phyloP scores from a whole-genome alignment of 495 filamentous ascomycete species.

The Hyaloscypha bicolor region DNA sequence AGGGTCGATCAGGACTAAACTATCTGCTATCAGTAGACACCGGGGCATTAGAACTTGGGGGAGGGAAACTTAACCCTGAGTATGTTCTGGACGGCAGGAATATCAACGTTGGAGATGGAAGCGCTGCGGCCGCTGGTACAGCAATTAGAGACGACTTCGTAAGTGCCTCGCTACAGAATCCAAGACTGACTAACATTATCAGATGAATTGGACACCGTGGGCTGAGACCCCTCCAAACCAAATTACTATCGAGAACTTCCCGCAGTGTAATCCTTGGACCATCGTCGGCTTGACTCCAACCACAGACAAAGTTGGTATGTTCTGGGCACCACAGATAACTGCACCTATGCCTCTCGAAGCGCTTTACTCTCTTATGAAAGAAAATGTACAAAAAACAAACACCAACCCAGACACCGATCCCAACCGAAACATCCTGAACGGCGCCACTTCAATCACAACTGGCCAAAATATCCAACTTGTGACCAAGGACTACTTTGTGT shows the following conservation, averaged over 20 bases:
- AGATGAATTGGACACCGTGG: conserved; percentile 30
- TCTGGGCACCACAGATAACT: conserved; percentile 19
- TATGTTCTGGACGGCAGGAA: conserved; percentile 17
- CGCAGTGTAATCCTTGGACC: conserved; percentile 32
- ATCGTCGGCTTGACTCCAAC: conserved; percentile 2
- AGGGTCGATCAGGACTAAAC: conserved; percentile 12
- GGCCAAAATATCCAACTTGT: conserved; percentile 9
- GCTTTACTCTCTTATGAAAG: conserved; percentile 20
- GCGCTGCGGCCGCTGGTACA: conserved; percentile 18
- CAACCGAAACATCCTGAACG: conserved; percentile 19
- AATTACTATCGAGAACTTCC: conserved; percentile 17
- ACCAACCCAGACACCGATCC: background rate
- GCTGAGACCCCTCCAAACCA: conserved; percentile 14
- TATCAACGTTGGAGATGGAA: conserved; percentile 22
- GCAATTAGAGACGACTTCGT: conserved; percentile 12
- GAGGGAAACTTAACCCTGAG: conserved; percentile 18
- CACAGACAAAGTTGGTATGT: background rate
- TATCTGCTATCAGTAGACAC: conserved; percentile 19
- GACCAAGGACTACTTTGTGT: conserved; percentile 15
- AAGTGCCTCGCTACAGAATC: conserved; percentile 8
- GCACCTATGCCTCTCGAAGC: conserved; percentile 27
- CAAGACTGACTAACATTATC: conserved; percentile 4
- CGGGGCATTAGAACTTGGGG: background rate
- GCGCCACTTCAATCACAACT: background rate
- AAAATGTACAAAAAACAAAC: background rate